Conservation (phyloP, 192 early-diverging fungal species). For the Backusella mclennaniae region DNA sequence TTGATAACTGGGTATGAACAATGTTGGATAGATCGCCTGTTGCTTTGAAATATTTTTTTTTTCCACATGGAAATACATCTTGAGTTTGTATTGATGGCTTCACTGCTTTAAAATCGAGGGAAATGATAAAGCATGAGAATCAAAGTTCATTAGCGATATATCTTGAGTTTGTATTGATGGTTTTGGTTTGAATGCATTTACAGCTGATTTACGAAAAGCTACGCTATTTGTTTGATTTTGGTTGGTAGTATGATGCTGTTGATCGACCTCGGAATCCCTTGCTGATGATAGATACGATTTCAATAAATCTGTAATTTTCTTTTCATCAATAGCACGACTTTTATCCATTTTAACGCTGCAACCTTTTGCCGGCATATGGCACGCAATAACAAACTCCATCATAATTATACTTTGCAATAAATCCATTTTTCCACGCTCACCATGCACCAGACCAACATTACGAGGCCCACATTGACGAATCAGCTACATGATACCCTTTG, state of each 20-base stretch:
- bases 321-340: slow-evolving; percentile 58
- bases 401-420: slow-evolving; percentile 78
- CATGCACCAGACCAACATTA: slow-evolving; percentile 93
- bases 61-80: slow-evolving; percentile 4
- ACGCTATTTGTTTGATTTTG: not conserved
- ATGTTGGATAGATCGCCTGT: not conserved
- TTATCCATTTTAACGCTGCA: slow-evolving; percentile 70
- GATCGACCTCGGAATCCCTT: slow-evolving; percentile 1
- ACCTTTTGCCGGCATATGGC: slow-evolving; percentile 90
- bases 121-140: not conserved
- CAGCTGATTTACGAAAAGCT: not conserved
- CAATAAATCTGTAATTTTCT: slow-evolving; percentile 43
- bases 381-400: slow-evolving; percentile 79
- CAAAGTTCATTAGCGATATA: not conserved
- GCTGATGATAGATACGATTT: slow-evolving; percentile 40
- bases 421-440: slow-evolving; percentile 89
- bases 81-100: slow-evolving; percentile 15
- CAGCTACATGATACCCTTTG: slow-evolving; percentile 96
- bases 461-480: slow-evolving; percentile 84
- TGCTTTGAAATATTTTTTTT: not conserved
- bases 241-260: not conserved
- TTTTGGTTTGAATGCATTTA: slow-evolving; percentile 2
- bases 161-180: slow-evolving; percentile 14
- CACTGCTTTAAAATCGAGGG: slow-evolving; percentile 3
- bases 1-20: not conserved